phyloP scores from a whole-genome alignment of 192 early-diverging fungal species.

The Coemansia asiatica region DNA sequence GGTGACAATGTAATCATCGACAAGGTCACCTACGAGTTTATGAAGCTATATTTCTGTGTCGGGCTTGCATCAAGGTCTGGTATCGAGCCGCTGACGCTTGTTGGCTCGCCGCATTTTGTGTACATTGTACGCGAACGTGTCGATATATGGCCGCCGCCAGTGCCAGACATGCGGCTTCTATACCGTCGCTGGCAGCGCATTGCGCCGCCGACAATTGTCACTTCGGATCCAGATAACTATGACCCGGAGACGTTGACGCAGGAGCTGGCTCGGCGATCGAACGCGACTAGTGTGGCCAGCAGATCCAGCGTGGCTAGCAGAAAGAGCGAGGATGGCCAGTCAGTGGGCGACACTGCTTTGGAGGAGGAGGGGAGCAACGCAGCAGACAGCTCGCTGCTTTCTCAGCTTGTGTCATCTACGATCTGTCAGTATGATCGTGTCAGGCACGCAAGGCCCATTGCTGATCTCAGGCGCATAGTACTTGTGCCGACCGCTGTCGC shows the following conservation, averaged over 20 bases:
- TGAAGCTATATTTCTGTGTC: slow-evolving; percentile 53
- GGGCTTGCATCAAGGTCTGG: slow-evolving; percentile 18
- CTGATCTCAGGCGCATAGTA: slow-evolving; percentile 32
- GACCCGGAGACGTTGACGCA: slow-evolving; percentile 34
- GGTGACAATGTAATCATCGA: slow-evolving; percentile 51
- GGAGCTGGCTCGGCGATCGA: slow-evolving; percentile 38
- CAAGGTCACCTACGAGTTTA: slow-evolving; percentile 58
- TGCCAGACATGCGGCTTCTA: slow-evolving; percentile 38
- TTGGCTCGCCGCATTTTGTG: slow-evolving; percentile 46
- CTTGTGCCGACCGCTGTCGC: slow-evolving; percentile 13
- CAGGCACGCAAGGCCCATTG: slow-evolving; percentile 24
- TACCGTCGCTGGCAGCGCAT: slow-evolving; percentile 49
- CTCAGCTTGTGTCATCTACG: slow-evolving; percentile 17
- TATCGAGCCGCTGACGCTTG: slow-evolving; percentile 39
- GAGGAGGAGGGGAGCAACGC: background rate
- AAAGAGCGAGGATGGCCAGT: background rate
- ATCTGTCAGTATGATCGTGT: slow-evolving; percentile 45
- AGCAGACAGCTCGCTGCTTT: background rate
- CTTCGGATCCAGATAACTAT: slow-evolving; percentile 47
- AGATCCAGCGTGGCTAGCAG: background rate
- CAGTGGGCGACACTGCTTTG: background rate
- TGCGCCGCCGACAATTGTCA: slow-evolving; percentile 45
- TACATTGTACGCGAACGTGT: slow-evolving; percentile 53
- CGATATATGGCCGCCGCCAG: slow-evolving; percentile 58
- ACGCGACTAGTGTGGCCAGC: slow-evolving; percentile 25